phyloP scores from a whole-genome alignment of 2,329 filamentous ascomycete genomes.

The Stromatinia cepivora region DNA sequence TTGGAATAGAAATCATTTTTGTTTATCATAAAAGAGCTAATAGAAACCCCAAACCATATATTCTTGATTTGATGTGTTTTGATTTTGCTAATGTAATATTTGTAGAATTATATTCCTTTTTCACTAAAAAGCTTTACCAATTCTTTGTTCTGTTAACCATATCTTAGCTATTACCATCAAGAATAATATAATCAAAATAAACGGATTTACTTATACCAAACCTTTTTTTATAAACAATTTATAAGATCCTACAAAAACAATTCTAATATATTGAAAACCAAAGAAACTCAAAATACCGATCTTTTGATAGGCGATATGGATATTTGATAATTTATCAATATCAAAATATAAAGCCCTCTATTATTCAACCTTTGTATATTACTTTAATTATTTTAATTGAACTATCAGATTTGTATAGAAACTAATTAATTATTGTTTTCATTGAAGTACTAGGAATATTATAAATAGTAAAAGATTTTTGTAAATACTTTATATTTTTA shows the following conservation, averaged over 20 bases:
- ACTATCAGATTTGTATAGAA: neutral
- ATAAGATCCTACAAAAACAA: conserved; percentile 19
- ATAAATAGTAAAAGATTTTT: neutral
- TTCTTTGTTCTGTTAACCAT: conserved; percentile 31
- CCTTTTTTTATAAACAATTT: conserved; percentile 29
- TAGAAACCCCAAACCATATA: conserved; percentile 29
- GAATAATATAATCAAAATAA: conserved; percentile 27
- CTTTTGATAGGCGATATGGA: conserved; percentile 23
- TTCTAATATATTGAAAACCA: conserved; percentile 27
- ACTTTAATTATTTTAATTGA: neutral
- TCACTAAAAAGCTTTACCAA: conserved; percentile 29
- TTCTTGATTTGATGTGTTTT: conserved; percentile 9
- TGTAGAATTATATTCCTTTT: conserved; percentile 29
- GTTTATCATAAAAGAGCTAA: conserved; percentile 28
- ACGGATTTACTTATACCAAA: conserved; percentile 25
- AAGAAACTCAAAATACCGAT: conserved; percentile 29
- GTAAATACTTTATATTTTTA: neutral
- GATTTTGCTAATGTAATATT: conserved; percentile 15
- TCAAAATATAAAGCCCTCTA: neutral
- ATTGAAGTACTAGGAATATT: neutral
- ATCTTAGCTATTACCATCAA: conserved; percentile 27
- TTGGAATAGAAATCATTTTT: conserved; percentile 29
- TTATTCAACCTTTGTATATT: neutral
- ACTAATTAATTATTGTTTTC: neutral
- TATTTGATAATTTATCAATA: neutral